These are phyloP conservation scores for Carex cristatella DNA, from an alignment of 176 grass and related monocot species.

Conservation along the genomic window DNA sequence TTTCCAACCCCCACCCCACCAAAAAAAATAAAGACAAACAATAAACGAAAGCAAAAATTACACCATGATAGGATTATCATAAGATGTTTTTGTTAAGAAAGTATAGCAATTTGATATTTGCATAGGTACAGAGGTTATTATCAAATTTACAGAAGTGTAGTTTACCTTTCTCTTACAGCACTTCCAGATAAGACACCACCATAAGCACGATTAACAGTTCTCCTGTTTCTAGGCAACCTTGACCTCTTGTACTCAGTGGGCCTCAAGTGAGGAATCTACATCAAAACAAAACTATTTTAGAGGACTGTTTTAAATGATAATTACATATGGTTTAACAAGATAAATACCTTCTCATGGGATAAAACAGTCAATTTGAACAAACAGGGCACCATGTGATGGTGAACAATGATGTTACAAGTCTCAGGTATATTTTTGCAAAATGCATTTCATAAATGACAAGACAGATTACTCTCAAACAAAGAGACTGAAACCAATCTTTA, in stretches of 20 bases:
- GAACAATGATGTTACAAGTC: not conserved
- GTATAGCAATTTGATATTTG: not conserved
- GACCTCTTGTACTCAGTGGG: conserved; percentile 32
- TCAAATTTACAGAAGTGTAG: not conserved
- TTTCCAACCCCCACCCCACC: too few species aligned
- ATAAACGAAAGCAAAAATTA: not conserved
- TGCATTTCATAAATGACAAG: not conserved
- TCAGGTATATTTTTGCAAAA: not conserved
- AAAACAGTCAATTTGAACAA: not conserved
- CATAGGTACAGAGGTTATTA: not conserved
- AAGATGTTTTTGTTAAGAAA: not conserved
- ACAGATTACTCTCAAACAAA: not conserved
- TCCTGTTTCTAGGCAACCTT: conserved; percentile 36
- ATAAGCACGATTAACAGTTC: conserved; percentile 36
- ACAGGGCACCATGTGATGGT: not conserved
- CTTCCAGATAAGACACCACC: conserved; percentile 34
- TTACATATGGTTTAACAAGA: not conserved
- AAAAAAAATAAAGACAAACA: not conserved
- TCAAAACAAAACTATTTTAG: not conserved
- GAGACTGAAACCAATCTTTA: not conserved
- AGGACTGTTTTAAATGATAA: not conserved
- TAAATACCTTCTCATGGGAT: not conserved
- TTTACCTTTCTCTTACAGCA: conserved; percentile 34
- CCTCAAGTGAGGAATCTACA: conserved; percentile 35
- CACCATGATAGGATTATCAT: not conserved